Base-by-base conservation (phyloP, 768 basidiomycete species). In the Clitopilus passeckerianus region DNA sequence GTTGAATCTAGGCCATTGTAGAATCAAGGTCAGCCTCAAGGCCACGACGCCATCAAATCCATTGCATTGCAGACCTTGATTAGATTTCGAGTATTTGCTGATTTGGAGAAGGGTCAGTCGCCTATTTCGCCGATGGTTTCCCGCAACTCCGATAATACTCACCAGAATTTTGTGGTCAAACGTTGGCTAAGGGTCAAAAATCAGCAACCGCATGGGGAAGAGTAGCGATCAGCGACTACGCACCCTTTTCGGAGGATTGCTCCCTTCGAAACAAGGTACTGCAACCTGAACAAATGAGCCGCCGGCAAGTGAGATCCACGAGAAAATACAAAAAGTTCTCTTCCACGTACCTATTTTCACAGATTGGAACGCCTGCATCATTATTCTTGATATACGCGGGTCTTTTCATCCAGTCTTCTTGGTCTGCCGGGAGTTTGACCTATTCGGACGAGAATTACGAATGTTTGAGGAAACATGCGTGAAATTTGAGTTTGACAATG, bases 391-490 rank as follows among this genome's bases (percentile, higher is more conserved):
- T 89, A 68, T 93, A 95, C 4, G 87, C 91, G 1, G 93, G 93
- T n/a, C 93, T 80, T 68, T 87, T 90, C 69, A 85, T 73, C 77
- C 85, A 87, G 71, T 95, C 93, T 66, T 94, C 91, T 60, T 80
- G 80, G 54, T 94, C 93, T 33, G 92, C 92, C 44, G 92, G 93
- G 24, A 95, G 80, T 71, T 94, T 94, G 61, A 93, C 92, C 89
- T 91, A 56, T 23, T 44, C 37, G 37, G 37, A 18, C 37, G 37
- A 41, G n/a, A 41, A 22, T 50, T 50, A 23, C 16, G 20, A 50
- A 23, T n/a, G 46, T 22, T 23, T 55, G 64, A 60, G 41, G 54
- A 53, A 53, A 24, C 20, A 16, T 12, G 50, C 30, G 34, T 7
- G 35, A 37, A 33, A 30, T 37, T 59, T 50, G 50, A 34, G n/a